A percentile compares a stretch with the other conserved stretches of the same genome.
Evolutionary conservation across 225 moss, liverwort and hornwort genomes (phyloP).

Genomic region (Marchantia polymorpha): DNA sequence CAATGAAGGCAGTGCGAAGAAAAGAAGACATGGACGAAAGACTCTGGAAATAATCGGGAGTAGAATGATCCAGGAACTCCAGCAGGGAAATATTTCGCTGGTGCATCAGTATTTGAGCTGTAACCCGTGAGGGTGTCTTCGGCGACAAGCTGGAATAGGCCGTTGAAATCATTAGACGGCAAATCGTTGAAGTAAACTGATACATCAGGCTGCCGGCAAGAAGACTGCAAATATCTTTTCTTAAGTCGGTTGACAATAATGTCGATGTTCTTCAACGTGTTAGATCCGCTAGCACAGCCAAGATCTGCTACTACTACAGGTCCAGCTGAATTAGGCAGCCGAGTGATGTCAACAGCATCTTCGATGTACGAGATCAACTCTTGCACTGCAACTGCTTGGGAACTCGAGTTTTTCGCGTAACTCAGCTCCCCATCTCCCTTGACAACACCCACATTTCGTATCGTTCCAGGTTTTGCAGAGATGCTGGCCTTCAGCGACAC

Average conservation of each 20-base stretch:
- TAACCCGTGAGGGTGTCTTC: neutral
- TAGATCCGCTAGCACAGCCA: conserved; percentile 49
- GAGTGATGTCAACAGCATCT: conserved; percentile 1
- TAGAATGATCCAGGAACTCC: conserved; percentile 61
- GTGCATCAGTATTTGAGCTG: neutral
- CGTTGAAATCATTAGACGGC: conserved; percentile 63
- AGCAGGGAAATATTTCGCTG: conserved; percentile 29
- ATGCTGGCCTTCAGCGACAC: neutral
- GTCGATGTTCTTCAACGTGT: conserved; percentile 38
- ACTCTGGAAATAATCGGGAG: conserved; percentile 45
- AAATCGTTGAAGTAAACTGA: conserved; percentile 33
- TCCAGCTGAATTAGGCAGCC: conserved; percentile 9
- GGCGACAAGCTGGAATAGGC: conserved; percentile 41
- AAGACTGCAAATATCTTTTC: conserved; percentile 1
- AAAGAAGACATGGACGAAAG: conserved; percentile 44
- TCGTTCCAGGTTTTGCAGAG: neutral
- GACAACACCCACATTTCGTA: neutral
- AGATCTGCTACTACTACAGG: conserved; percentile 39
- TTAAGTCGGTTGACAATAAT: conserved; percentile 31
- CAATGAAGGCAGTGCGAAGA: conserved; percentile 53
- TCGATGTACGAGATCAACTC: conserved; percentile 2
- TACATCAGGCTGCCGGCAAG: neutral
- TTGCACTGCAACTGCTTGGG: conserved; percentile 8
- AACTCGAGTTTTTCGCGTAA: conserved; percentile 21
- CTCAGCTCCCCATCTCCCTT: conserved; percentile 21